A percentile compares a stretch with the other conserved stretches of the same genome.
Evolutionary conservation across 202 grass and related monocot species (phyloP).

Genomic region (Saccharum hybrid): DNA sequence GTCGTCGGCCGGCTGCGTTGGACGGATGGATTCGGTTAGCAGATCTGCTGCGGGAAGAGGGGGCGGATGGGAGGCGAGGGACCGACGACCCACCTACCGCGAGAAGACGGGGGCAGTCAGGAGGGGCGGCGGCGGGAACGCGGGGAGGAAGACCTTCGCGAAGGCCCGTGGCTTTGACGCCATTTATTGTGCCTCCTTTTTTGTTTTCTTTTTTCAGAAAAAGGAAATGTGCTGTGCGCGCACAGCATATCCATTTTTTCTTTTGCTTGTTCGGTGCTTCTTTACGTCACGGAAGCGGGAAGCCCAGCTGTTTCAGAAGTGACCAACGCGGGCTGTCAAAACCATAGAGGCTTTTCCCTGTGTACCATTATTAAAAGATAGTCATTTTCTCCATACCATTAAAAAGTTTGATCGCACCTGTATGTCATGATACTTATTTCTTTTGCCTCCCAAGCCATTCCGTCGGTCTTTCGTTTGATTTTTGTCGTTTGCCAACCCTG

Average conservation of each 20-base stretch:
- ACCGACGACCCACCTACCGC: constrained; percentile 19
- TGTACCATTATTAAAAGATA: too few species aligned
- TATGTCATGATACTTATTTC: too few species aligned
- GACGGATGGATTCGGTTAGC: not conserved
- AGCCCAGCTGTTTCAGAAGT: not conserved
- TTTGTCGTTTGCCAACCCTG: too few species aligned
- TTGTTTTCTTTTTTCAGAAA: not conserved
- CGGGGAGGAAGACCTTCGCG: constrained; percentile 7
- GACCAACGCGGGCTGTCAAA: too few species aligned
- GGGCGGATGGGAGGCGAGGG: not conserved
- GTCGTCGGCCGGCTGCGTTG: constrained; percentile 8
- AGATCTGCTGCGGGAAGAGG: not conserved
- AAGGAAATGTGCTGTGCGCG: not conserved
- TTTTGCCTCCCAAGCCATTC: too few species aligned
- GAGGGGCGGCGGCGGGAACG: constrained; percentile 15
- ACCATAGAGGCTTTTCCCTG: too few species aligned
- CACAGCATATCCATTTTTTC: not conserved
- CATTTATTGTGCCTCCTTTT: constrained; percentile 1
- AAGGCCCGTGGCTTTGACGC: constrained; percentile 42
- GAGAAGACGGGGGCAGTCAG: not conserved
- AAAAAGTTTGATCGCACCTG: too few species aligned
- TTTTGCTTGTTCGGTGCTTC: not conserved
- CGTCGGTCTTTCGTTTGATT: too few species aligned
- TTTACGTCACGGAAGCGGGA: constrained; percentile 8
- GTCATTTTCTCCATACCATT: too few species aligned